Evolutionary conservation across 345 rosid species (phyloP), one percentile per base, ranked within the genome.

Genomic region (Eutrema japonicum): DNA sequence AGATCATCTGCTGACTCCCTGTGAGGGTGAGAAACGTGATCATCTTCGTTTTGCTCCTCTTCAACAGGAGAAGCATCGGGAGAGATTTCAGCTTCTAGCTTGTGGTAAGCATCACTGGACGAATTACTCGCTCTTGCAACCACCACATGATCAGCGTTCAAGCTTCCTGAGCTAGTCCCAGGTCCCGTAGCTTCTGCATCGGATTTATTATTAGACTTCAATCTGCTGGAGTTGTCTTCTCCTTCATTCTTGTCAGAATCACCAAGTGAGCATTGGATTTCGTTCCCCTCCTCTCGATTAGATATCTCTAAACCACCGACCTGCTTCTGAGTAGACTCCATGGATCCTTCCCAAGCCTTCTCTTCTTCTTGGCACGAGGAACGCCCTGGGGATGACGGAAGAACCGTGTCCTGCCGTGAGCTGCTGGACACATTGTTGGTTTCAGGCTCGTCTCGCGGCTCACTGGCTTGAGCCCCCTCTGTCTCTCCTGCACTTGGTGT

Each of bases 381-480:
- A 73, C 55, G 16, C 55, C 68, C 86, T 2, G 52, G 74, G 1
- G 75, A 51, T 45, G 79, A 70, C 50, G 70, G 70, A 80, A 55
- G 53, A 64, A 8, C 56, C 29, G 43, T 51, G 37, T 42, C 85
- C 49, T 62, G 80, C 77, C 32, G 51, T 30, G 79, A 57, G 49
- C 74, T 50, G 67, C 58, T 78, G 11, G 78, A 73, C 70, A 72
- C 82, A 64, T 75, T 68, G 65, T 66, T 66, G 70, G 76, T 59
- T 80, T 72, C 62, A 80, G 71, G 64, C 27, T 49, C 74, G 29
- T 80, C 55, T 41, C n/a, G 12, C 2, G 7, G 50, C 37, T 71
- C 71, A 38, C 59, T 72, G 14, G 64, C 57, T 54, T 64, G 78
- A 74, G 42, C 68, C 73, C 75, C 66, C 27, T 68, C 72, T 35